Percentiles rank a stretch among this genome's conserved stretches.
Conservation (phyloP, 83 land plant genomes). For the Picea abies region DNA sequence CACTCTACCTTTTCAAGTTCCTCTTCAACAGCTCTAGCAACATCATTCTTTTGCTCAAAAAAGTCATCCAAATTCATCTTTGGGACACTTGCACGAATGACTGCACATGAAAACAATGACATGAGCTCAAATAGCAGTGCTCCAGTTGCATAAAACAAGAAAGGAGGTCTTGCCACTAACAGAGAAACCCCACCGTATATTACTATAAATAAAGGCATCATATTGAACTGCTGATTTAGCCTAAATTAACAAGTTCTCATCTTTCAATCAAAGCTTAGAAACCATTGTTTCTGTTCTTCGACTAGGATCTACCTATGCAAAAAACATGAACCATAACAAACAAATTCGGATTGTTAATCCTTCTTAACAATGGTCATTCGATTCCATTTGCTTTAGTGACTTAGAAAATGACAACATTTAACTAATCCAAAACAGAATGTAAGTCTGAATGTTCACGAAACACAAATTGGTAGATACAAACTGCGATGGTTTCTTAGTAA, state of each 20-base stretch:
- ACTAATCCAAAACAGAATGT: too few species aligned
- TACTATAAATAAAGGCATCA: too few species aligned
- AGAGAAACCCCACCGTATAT: too few species aligned
- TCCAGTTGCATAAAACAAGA: not conserved
- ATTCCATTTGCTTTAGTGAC: too few species aligned
- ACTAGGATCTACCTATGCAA: too few species aligned
- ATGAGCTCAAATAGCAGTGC: not conserved
- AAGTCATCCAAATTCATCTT: constrained; percentile 66
- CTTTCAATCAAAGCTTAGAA: too few species aligned
- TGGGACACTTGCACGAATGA: constrained; percentile 72
- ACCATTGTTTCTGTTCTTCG: too few species aligned
- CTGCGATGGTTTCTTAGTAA: too few species aligned
- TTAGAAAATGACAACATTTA: too few species aligned
- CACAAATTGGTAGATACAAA: not conserved
- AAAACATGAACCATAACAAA: too few species aligned
- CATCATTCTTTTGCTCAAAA: constrained; percentile 84
- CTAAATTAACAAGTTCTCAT: not conserved
- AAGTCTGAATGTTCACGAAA: not conserved
- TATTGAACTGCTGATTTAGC: not conserved
- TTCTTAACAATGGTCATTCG: too few species aligned
- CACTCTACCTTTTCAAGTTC: constrained; percentile 72
- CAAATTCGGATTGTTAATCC: too few species aligned
- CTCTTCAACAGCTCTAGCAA: constrained; percentile 68
- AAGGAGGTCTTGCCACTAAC: not conserved
- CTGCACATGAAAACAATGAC: constrained; percentile 28